Evolutionary conservation across 2,329 filamentous ascomycete species (phyloP), one percentile per base, ranked within the genome.

Genomic region (Diaporthe ilicicola): DNA sequence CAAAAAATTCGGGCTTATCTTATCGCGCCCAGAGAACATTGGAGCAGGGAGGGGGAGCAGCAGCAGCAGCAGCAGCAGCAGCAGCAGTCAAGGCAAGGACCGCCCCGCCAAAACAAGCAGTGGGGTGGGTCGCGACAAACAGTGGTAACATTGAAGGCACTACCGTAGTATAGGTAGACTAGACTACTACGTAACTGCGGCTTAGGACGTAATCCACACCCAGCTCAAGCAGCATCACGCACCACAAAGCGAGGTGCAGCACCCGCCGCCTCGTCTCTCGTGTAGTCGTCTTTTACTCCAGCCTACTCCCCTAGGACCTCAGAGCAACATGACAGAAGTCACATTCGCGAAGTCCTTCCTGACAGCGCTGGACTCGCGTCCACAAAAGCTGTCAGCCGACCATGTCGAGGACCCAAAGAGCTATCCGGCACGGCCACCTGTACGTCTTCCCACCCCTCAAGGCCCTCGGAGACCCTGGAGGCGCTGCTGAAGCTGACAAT

Each of bases 311-410:
- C 22, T 22, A 22, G 3, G 37, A 1, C 37, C 37, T 22, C n/a
- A 27, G 9, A 39, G 29, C 75, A 86, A 76, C 75, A 95, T 95
- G 92, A 87, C 92, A n/a, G 95, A 98, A 87, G 83, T 95, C 72
- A 85, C 90, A 64, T 98, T 98, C 81, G 92, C 94, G 76, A 94
- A 93, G 82, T 87, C 90, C 39, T 98, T 97, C 82, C 90, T 99
- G 76, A 86, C 91, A 66, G 88, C 90, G 27, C 89, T 98, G 73
- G 94, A 97, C 82, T 89, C 90, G 72, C 91, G 92, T 62, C 92
- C 94, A 9, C 82, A 91, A 76, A 97, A 95, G 85, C 89, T 98
- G 74, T 90, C 92, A n/a, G 86, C 93, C 74, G 94, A 98, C 81
- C 93, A 98, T 89, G 91, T 97, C 81, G 93, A 95, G 82, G 94